phyloP scores from a whole-genome alignment of 345 rosid species.

The Raphanus sativus region DNA sequence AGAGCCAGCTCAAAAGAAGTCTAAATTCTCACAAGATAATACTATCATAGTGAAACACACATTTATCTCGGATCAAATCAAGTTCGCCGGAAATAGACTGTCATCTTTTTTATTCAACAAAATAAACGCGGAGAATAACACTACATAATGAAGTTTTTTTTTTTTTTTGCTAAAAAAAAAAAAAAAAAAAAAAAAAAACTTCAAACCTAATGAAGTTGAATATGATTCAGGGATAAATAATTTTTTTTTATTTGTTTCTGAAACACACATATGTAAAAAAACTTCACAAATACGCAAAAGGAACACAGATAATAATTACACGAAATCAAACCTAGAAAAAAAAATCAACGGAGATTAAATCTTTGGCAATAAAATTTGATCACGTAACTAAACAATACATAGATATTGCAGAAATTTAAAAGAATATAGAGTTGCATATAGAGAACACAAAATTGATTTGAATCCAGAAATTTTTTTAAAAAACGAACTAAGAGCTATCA shows the following conservation, averaged over 20 bases:
- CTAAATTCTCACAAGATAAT: background rate
- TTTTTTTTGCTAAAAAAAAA: too few relatives aligned
- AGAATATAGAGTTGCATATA: background rate
- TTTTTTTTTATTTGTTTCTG: background rate
- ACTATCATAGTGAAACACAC: background rate
- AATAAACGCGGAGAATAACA: background rate
- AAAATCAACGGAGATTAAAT: too few relatives aligned
- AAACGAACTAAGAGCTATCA: conserved; percentile 4
- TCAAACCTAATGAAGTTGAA: background rate
- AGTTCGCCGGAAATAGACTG: background rate
- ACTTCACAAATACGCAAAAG: background rate
- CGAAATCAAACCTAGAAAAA: background rate
- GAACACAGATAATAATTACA: background rate
- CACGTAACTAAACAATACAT: background rate
- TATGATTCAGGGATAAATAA: background rate
- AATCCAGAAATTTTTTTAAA: background rate
- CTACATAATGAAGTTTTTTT: background rate
- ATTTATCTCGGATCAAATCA: background rate
- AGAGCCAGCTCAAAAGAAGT: background rate
- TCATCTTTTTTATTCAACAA: background rate
- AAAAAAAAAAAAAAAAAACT: too few relatives aligned
- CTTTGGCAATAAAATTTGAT: background rate
- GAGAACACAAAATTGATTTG: conserved; percentile 3
- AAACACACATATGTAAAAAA: background rate
- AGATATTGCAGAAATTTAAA: background rate